These are phyloP conservation scores for Lactarius hatsudake DNA, from an alignment of 768 basidiomycete species.

Conservation along the genomic window DNA sequence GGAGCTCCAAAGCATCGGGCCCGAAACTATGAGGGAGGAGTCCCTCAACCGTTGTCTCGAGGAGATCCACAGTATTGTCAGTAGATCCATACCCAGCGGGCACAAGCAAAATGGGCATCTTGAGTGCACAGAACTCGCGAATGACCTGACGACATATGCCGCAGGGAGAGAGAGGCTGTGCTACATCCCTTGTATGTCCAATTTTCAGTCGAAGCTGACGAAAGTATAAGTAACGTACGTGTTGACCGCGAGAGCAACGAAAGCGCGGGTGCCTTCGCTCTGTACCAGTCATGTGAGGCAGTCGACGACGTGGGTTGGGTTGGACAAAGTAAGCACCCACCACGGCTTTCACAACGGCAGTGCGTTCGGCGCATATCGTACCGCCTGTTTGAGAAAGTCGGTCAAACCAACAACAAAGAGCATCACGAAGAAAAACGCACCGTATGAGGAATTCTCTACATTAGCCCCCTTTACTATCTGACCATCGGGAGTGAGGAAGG, in stretches of 20 bases:
- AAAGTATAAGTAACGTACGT: slow-evolving; percentile 47
- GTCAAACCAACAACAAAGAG: not conserved
- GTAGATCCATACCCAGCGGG: slow-evolving; percentile 53
- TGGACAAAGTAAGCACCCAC: slow-evolving; percentile 45
- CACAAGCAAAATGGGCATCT: slow-evolving; percentile 71
- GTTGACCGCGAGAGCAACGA: slow-evolving; percentile 76
- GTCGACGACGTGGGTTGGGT: not conserved
- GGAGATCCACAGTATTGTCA: not conserved
- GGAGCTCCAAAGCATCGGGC: slow-evolving; percentile 23
- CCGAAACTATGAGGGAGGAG: slow-evolving; percentile 27
- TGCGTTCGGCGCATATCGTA: slow-evolving; percentile 92
- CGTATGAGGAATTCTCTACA: slow-evolving; percentile 92
- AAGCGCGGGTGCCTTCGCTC: slow-evolving; percentile 76
- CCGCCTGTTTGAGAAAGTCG: slow-evolving; percentile 52
- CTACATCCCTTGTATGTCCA: slow-evolving; percentile 55
- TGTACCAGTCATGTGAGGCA: slow-evolving; percentile 31
- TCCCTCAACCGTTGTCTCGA: slow-evolving; percentile 24
- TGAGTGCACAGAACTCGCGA: slow-evolving; percentile 76
- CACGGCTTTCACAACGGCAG: slow-evolving; percentile 91
- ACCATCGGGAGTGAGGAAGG: slow-evolving; percentile 68
- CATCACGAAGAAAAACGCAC: slow-evolving; percentile 39
- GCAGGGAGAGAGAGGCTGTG: slow-evolving; percentile 73
- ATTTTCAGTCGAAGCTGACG: not conserved
- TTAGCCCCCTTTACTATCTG: slow-evolving; percentile 82
- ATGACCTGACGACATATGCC: slow-evolving; percentile 92